Evolutionary conservation across 2,329 filamentous ascomycete genomes (phyloP).

Genomic region (Alternaria alternata): DNA sequence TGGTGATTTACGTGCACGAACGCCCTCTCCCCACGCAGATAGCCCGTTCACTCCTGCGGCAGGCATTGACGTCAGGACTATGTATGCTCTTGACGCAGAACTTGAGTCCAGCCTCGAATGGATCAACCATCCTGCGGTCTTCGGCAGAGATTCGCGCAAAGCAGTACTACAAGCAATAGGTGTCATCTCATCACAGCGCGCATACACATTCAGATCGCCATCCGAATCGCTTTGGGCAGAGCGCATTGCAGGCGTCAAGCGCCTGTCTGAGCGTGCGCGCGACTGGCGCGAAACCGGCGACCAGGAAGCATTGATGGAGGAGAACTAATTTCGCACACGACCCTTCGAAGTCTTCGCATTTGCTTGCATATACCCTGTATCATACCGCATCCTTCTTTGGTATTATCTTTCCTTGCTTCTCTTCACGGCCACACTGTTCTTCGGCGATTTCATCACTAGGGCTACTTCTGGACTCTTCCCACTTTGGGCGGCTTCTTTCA

Average conservation of each 20-base stretch:
- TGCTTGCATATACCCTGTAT: constrained; percentile 30
- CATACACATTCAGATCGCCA: constrained; percentile 90
- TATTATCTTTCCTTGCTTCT: constrained; percentile 19
- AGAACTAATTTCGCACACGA: constrained; percentile 44
- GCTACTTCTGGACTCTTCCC: constrained; percentile 10
- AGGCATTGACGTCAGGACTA: constrained; percentile 84
- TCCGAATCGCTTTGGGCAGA: constrained; percentile 90
- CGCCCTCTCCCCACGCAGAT: constrained; percentile 49
- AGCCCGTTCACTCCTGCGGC: constrained; percentile 66
- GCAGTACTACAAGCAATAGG: constrained; percentile 95
- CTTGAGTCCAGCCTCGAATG: constrained; percentile 91
- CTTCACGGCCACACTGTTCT: constrained; percentile 22
- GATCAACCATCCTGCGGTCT: constrained; percentile 97
- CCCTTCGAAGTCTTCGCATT: constrained; percentile 18
- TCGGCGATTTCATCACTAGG: constrained; percentile 20
- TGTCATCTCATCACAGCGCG: constrained; percentile 92
- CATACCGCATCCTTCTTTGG: constrained; percentile 28
- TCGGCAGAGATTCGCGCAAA: constrained; percentile 92
- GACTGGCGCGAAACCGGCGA: constrained; percentile 91
- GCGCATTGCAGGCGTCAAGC: constrained; percentile 81
- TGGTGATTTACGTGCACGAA: constrained; percentile 44
- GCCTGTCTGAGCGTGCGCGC: constrained; percentile 80
- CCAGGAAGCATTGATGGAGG: constrained; percentile 69
- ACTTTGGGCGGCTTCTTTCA: constrained; percentile 18
- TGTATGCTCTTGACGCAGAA: constrained; percentile 87